These are phyloP conservation scores for Fusarium dlaminii DNA, from an alignment of 2,329 filamentous ascomycete species.

Conservation along the genomic window DNA sequence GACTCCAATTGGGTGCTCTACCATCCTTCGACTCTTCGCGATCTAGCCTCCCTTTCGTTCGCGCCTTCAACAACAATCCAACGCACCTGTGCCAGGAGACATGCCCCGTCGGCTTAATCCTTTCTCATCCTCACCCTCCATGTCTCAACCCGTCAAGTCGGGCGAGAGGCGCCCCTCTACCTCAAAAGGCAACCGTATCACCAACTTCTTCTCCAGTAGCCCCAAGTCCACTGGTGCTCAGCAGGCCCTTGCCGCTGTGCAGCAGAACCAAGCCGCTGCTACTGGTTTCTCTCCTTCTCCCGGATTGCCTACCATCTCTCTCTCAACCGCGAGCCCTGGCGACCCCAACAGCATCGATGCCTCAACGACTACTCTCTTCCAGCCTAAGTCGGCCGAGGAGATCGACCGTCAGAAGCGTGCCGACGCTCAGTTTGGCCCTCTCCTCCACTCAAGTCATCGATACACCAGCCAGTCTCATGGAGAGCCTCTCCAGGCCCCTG, in stretches of 20 bases:
- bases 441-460: slow-evolving; percentile 81
- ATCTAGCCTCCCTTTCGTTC: slow-evolving; percentile 9
- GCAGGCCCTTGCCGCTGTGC: slow-evolving; percentile 73
- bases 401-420: slow-evolving; percentile 76
- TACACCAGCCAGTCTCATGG: slow-evolving; percentile 91
- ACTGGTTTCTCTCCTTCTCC: slow-evolving; percentile 76
- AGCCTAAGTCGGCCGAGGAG: slow-evolving; percentile 87
- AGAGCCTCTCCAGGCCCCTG: slow-evolving; percentile 78
- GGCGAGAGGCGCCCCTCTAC: slow-evolving; percentile 67
- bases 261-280: slow-evolving; percentile 62
- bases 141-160: slow-evolving; percentile 58
- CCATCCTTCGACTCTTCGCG: slow-evolving; percentile 11
- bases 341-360: slow-evolving; percentile 77
- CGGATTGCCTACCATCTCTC: slow-evolving; percentile 87
- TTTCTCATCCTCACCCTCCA: slow-evolving; percentile 62
- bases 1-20: background rate
- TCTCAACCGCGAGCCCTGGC: slow-evolving; percentile 85
- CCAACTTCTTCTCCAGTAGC: slow-evolving; percentile 83
- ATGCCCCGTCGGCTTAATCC: slow-evolving; percentile 71
- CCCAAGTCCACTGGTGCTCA: slow-evolving; percentile 77
- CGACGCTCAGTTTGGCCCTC: slow-evolving; percentile 91
- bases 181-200: slow-evolving; percentile 79
- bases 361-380: slow-evolving; percentile 81
- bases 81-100: slow-evolving; percentile 47
- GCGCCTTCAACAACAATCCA: slow-evolving; percentile 8